Evolutionary conservation across 208 protist genomes (phyloP).

Genomic region (Leishmania gerbilli): DNA sequence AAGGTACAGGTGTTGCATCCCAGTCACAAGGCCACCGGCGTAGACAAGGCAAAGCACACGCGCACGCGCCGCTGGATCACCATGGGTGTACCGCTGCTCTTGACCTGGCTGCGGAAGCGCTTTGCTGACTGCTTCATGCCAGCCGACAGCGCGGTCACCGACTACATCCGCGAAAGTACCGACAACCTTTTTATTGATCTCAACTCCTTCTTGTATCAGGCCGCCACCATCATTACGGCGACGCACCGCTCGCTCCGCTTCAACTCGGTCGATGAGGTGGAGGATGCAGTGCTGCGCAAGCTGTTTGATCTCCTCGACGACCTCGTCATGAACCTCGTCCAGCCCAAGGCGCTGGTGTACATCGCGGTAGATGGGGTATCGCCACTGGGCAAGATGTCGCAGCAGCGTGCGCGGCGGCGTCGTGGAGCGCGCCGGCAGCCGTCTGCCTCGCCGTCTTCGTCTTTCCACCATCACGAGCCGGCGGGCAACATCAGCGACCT

Average conservation of each 20-base stretch:
- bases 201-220: slow-evolving; percentile 86
- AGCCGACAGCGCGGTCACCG: slow-evolving; percentile 34
- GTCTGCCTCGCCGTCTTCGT: background rate
- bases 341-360: slow-evolving; percentile 96
- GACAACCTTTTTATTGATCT: slow-evolving; percentile 89
- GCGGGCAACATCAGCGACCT: slow-evolving; percentile 38
- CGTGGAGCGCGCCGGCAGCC: slow-evolving; percentile 31
- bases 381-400: slow-evolving; percentile 99
- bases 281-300: slow-evolving; percentile 65
- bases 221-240: slow-evolving; percentile 58
- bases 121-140: slow-evolving; percentile 85
- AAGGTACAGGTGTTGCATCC: background rate
- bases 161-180: slow-evolving; percentile 20
- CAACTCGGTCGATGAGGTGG: slow-evolving; percentile 52
- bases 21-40: background rate
- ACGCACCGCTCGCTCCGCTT: slow-evolving; percentile 42
- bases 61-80: background rate
- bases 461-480: slow-evolving; percentile 6
- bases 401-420: slow-evolving; percentile 97
- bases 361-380: slow-evolving; percentile 97
- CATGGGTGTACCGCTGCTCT: slow-evolving; percentile 87
- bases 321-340: slow-evolving; percentile 83
- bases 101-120: slow-evolving; percentile 81
- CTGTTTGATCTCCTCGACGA: slow-evolving; percentile 85
- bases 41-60: background rate